A percentile compares a stretch with the other conserved stretches of the same genome.
phyloP scores from a whole-genome alignment of 208 protist species.

The Acanthamoeba healyi region DNA sequence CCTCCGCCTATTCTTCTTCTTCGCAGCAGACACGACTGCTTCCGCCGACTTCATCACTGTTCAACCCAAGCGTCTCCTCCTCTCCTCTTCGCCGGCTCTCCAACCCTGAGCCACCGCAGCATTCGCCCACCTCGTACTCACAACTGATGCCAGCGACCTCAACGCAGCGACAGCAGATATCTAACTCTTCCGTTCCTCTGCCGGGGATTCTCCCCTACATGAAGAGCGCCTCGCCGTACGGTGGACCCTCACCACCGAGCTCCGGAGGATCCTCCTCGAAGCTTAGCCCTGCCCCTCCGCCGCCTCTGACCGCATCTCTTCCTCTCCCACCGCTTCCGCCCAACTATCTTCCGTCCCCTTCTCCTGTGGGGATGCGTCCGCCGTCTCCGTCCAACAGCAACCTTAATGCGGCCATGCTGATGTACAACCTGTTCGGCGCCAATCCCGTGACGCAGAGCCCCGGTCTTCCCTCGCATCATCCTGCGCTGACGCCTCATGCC shows the following conservation, averaged over 20 bases:
- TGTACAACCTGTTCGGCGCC: slow-evolving; percentile 5
- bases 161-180: neutral
- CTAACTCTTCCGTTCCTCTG: neutral
- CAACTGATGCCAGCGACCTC: neutral
- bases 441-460: neutral
- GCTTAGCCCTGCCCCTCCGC: neutral
- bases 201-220: slow-evolving; percentile 49
- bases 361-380: neutral
- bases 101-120: neutral
- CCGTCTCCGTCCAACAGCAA: neutral
- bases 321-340: neutral
- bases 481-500: neutral
- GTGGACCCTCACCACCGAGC: neutral
- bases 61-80: neutral
- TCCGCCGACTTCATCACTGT: neutral
- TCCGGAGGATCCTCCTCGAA: neutral
- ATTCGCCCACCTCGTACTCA: neutral
- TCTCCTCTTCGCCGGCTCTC: slow-evolving; percentile 5
- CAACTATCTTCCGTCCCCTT: neutral
- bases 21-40: neutral
- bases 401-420: slow-evolving; percentile 21
- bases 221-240: neutral
- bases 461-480: neutral
- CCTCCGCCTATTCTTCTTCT: neutral
- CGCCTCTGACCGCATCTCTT: neutral